Percentiles rank a stretch among this genome's conserved stretches.
Evolutionary conservation across 805 yeast species (phyloP).

Genomic region (Kodamaea restingae): DNA sequence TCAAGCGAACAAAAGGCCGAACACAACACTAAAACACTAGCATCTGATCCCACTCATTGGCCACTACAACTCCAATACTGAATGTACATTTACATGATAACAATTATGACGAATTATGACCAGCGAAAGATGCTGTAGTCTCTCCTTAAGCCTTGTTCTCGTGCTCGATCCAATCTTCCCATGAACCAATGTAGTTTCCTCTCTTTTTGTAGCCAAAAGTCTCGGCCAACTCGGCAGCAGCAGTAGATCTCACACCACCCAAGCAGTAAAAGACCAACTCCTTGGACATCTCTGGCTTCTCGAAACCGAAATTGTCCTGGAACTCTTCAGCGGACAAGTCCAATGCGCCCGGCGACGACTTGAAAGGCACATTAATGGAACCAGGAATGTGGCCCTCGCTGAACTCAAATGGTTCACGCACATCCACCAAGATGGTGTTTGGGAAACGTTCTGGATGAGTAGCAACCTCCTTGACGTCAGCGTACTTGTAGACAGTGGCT

Average conservation of each 20-base stretch:
- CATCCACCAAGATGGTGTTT: slow-evolving; percentile 69
- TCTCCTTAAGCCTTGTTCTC: slow-evolving; percentile 16
- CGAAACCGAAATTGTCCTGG: slow-evolving; percentile 72
- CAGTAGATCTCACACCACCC: slow-evolving; percentile 87
- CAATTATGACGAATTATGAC: no score
- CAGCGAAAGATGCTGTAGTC: no score
- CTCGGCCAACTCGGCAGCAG: slow-evolving; percentile 87
- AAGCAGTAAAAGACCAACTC: slow-evolving; percentile 86
- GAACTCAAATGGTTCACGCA: slow-evolving; percentile 84
- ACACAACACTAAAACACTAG: no score
- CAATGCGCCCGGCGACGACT: slow-evolving; percentile 88
- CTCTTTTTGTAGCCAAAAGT: slow-evolving; percentile 84
- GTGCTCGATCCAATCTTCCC: slow-evolving; percentile 70
- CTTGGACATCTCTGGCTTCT: slow-evolving; percentile 67
- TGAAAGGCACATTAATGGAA: slow-evolving; percentile 84
- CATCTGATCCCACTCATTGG: no score
- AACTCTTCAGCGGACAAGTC: slow-evolving; percentile 77
- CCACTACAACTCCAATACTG: no score
- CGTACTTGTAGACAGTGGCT: slow-evolving; percentile 51
- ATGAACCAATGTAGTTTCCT: slow-evolving; percentile 84
- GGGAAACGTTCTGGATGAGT: slow-evolving; percentile 38
- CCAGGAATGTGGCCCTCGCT: slow-evolving; percentile 74
- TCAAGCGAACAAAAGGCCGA: no score
- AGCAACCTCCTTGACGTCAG: slow-evolving; percentile 45
- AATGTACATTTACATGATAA: no score